A percentile compares a stretch with the other conserved stretches of the same genome.
These are phyloP conservation scores for Zalerion maritima DNA, from an alignment of 495 filamentous ascomycete genomes.

Conservation along the genomic window DNA sequence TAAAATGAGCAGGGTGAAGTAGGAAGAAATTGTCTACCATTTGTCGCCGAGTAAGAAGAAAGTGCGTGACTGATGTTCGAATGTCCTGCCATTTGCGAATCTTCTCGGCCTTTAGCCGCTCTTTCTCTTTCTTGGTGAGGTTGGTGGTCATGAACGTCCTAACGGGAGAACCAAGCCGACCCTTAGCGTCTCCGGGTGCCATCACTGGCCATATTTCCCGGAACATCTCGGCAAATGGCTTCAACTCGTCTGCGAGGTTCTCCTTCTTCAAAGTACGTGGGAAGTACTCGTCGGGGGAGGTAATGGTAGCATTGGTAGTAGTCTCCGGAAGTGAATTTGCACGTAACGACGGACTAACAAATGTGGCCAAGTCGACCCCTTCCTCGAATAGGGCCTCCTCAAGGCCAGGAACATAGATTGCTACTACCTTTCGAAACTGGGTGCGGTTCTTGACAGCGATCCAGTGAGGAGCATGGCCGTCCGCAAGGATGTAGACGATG, in stretches of 20 bases:
- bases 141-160: constrained; percentile 61
- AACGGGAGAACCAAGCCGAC: constrained; percentile 70
- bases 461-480: constrained; percentile 75
- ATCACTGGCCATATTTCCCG: constrained; percentile 77
- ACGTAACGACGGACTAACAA: too few species aligned
- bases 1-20: constrained; percentile 52
- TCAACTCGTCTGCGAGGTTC: constrained; percentile 45
- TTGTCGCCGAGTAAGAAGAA: constrained; percentile 54
- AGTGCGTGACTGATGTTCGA: constrained; percentile 64
- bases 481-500: constrained; percentile 77
- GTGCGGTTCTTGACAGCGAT: constrained; percentile 63
- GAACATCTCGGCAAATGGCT: constrained; percentile 69
- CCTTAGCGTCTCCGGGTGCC: constrained; percentile 69
- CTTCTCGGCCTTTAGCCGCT: constrained; percentile 37
- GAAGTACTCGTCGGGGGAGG: constrained; percentile 52
- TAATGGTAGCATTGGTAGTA: constrained; percentile 21
- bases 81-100: constrained; percentile 48
- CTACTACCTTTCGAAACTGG: constrained; percentile 67
- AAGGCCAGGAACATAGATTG: constrained; percentile 87
- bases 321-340: too few species aligned
- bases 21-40: constrained; percentile 70
- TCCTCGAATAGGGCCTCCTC: constrained; percentile 82
- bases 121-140: constrained; percentile 47
- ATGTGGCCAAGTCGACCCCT: constrained; percentile 36
- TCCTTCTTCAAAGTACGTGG: constrained; percentile 49